phyloP scores from a whole-genome alignment of 2,329 filamentous ascomycete genomes.

The Camptophora hylomeconis region DNA sequence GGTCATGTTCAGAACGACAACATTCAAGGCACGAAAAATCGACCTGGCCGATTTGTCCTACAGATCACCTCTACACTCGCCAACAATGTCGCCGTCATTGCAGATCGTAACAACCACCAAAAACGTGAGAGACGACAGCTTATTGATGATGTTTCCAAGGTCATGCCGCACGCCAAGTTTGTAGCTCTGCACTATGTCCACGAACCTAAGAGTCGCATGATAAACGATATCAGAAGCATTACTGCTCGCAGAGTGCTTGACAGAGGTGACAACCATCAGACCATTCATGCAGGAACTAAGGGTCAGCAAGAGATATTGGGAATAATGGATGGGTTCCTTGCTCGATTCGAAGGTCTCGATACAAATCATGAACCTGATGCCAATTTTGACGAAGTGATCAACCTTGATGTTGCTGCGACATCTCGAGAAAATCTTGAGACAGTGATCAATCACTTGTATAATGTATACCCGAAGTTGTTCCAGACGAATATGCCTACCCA shows the following conservation, averaged over 20 bases:
- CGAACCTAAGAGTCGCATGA: slow-evolving; percentile 44
- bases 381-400: slow-evolving; percentile 70
- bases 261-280: slow-evolving; percentile 94
- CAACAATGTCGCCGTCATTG: slow-evolving; percentile 60
- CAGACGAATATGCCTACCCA: slow-evolving; percentile 52
- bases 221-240: slow-evolving; percentile 59
- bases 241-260: slow-evolving; percentile 68
- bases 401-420: slow-evolving; percentile 64
- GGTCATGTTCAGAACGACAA: slow-evolving; percentile 96
- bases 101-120: slow-evolving; percentile 90
- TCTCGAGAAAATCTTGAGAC: slow-evolving; percentile 79
- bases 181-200: slow-evolving; percentile 86
- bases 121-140: slow-evolving; percentile 78
- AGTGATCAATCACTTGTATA: slow-evolving; percentile 57
- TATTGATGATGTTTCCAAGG: slow-evolving; percentile 58
- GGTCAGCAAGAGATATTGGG: slow-evolving; percentile 60
- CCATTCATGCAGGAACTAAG: slow-evolving; percentile 73
- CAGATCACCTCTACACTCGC: slow-evolving; percentile 54
- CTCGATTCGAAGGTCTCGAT: slow-evolving; percentile 69
- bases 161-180: slow-evolving; percentile 52
- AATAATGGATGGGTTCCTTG: slow-evolving; percentile 91
- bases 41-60: slow-evolving; percentile 65
- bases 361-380: slow-evolving; percentile 57
- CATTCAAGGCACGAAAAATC: slow-evolving; percentile 61
- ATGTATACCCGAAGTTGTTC: slow-evolving; percentile 66